phyloP scores from a whole-genome alignment of 2,329 filamentous ascomycete species.

The Talaromyces sp. region DNA sequence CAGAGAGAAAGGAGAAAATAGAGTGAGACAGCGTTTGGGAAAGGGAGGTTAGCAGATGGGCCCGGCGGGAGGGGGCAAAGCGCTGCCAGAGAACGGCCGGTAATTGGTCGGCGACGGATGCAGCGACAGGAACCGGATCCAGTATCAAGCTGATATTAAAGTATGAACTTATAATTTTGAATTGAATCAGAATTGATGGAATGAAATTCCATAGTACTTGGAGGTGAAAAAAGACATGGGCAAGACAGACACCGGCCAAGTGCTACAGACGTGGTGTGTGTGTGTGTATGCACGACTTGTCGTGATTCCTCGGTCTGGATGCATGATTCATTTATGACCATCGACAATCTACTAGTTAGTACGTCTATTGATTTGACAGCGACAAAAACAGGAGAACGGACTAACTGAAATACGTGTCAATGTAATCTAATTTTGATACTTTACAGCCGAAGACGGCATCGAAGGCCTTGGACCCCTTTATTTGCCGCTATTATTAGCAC shows the following conservation, averaged over 20 bases:
- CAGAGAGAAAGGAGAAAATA: not conserved
- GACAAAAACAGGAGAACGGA: not conserved
- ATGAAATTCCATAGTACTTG: no score
- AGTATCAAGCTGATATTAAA: not conserved
- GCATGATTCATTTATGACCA: no score
- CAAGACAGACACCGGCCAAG: not conserved
- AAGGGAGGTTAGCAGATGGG: not conserved
- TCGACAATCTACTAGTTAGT: no score
- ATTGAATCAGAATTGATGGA: no score
- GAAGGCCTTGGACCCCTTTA: not conserved
- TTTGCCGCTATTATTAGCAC: not conserved
- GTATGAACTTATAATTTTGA: not conserved
- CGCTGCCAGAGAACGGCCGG: not conserved
- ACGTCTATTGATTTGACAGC: not conserved
- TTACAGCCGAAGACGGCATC: not conserved
- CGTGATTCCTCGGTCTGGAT: not conserved
- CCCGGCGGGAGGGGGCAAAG: constrained; percentile 4
- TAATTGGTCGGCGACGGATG: constrained; percentile 1
- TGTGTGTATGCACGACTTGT: not conserved
- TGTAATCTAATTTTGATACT: not conserved
- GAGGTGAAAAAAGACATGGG: not conserved
- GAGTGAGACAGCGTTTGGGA: not conserved
- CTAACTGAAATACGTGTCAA: not conserved
- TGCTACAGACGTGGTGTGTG: not conserved
- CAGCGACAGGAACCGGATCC: constrained; percentile 1